Conservation (phyloP, 352 stramenopile genomes). For the Globisporangium mamillatum region DNA sequence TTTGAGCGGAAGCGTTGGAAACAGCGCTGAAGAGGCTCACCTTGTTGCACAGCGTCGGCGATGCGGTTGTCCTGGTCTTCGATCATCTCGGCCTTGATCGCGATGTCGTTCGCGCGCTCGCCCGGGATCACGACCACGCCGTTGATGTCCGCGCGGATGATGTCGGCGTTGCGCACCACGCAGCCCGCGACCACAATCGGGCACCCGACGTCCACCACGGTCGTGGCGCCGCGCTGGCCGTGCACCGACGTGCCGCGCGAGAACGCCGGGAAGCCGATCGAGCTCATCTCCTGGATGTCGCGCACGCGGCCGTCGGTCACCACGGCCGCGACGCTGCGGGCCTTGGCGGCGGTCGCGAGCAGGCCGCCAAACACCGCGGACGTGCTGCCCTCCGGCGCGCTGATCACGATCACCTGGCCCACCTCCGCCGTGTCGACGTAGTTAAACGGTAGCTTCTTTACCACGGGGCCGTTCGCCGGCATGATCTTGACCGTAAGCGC, state of each 20-base stretch:
- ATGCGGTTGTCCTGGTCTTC: constrained; percentile 83
- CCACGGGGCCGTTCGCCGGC: constrained; percentile 49
- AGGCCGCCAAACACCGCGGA: constrained; percentile 72
- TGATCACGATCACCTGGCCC: constrained; percentile 80
- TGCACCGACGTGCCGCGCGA: constrained; percentile 71
- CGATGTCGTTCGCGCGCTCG: constrained; percentile 68
- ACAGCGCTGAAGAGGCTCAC: constrained; percentile 66
- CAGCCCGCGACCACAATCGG: constrained; percentile 70
- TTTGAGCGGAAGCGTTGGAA: constrained; percentile 79
- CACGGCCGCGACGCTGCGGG: constrained; percentile 54
- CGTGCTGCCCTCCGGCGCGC: constrained; percentile 44
- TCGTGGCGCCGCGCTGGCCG: constrained; percentile 50
- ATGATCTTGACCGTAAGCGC: constrained; percentile 78
- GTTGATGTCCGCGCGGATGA: constrained; percentile 82
- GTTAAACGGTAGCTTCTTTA: constrained; percentile 70
- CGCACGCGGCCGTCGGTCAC: constrained; percentile 76
- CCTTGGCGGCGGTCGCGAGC: constrained; percentile 69
- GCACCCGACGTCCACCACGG: constrained; percentile 65
- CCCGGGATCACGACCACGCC: constrained; percentile 75
- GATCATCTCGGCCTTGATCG: constrained; percentile 68
- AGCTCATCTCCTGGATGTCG: constrained; percentile 69
- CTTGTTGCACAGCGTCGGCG: constrained; percentile 72
- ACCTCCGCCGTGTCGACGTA: constrained; percentile 76
- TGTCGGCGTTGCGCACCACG: constrained; percentile 74
- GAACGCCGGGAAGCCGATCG: constrained; percentile 70